phyloP scores from a whole-genome alignment of 2,329 filamentous ascomycete species.

The Calonectria pauciramosa region DNA sequence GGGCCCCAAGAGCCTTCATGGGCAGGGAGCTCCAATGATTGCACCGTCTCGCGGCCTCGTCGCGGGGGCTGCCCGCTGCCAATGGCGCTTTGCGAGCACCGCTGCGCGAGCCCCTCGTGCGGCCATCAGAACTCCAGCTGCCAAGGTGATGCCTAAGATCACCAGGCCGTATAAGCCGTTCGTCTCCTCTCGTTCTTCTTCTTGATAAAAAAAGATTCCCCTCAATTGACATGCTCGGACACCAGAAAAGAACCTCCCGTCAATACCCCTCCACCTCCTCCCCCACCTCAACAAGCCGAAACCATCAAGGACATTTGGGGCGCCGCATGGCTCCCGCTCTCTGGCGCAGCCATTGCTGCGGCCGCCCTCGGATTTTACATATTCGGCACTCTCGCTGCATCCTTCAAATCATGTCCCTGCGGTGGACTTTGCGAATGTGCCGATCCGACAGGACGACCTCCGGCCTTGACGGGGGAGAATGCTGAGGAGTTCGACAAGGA shows the following conservation, averaged over 20 bases:
- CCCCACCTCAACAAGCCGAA: conserved; percentile 45
- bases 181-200: background rate
- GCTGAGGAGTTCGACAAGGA: conserved; percentile 71
- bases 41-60: conserved; percentile 43
- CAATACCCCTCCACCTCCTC: conserved; percentile 26
- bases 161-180: conserved; percentile 50
- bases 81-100: conserved; percentile 50
- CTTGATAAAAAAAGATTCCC: background rate
- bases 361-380: conserved; percentile 64
- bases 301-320: conserved; percentile 54
- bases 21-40: conserved; percentile 48
- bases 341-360: conserved; percentile 61
- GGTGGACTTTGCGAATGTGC: conserved; percentile 50
- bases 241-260: conserved; percentile 34
- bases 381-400: conserved; percentile 54
- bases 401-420: conserved; percentile 46
- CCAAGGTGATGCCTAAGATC: conserved; percentile 41
- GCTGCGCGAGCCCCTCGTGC: conserved; percentile 41
- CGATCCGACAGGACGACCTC: conserved; percentile 63
- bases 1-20: conserved; percentile 20
- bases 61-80: conserved; percentile 29
- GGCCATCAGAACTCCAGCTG: conserved; percentile 33
- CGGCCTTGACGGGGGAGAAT: conserved; percentile 59
- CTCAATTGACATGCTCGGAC: conserved; percentile 21
- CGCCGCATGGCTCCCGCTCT: conserved; percentile 59